Conservation (phyloP, 345 rosid species). For the Pistacia vera region DNA sequence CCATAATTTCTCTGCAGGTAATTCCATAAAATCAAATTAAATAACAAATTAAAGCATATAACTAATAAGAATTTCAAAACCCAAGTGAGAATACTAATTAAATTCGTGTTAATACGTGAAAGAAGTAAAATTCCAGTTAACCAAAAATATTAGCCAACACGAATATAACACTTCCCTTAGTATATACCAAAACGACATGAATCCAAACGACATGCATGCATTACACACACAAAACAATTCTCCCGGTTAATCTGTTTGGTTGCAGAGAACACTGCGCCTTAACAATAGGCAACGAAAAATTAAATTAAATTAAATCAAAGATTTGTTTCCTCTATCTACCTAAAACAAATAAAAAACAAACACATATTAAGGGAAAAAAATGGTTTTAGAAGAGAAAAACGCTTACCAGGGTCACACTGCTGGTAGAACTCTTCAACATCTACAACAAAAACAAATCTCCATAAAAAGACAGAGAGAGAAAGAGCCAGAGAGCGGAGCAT, state of each 20-base stretch:
- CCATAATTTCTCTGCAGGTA: no score
- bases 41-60: no score
- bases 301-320: no score
- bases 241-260: neutral
- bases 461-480: neutral
- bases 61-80: neutral
- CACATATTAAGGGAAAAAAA: neutral
- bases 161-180: no score
- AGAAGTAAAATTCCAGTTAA: no score
- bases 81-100: neutral
- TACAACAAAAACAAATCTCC: conserved; percentile 23
- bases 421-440: conserved; percentile 71
- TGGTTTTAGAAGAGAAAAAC: neutral
- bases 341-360: neutral
- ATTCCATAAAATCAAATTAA: neutral
- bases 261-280: neutral
- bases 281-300: neutral
- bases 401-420: conserved; percentile 80
- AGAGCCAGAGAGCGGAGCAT: neutral
- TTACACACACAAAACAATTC: no score
- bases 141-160: neutral
- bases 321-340: neutral
- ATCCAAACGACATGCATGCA: neutral
- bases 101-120: neutral
- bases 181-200: neutral